Evolutionary conservation across 441 rosid species (phyloP).

Genomic region (Gossypium lobatum): DNA sequence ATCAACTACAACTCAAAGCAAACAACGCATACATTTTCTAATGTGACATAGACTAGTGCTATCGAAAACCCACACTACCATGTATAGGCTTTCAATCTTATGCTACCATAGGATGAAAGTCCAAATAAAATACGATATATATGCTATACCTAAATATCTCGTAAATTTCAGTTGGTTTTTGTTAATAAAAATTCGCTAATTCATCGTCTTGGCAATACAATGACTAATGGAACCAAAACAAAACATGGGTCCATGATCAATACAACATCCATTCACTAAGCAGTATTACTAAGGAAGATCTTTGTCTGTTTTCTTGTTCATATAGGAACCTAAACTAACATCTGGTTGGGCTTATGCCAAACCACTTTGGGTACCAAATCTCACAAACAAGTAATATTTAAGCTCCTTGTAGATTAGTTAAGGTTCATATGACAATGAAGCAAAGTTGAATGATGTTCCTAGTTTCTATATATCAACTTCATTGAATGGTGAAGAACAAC

Average conservation of each 20-base stretch:
- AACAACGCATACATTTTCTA: too few relatives aligned
- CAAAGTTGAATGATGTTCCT: slow-evolving; percentile 9
- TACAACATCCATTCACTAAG: slow-evolving; percentile 11
- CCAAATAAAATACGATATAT: too few relatives aligned
- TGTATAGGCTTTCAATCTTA: too few relatives aligned
- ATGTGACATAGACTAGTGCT: too few relatives aligned
- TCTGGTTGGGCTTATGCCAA: neutral
- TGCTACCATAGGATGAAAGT: too few relatives aligned
- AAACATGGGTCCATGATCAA: slow-evolving; percentile 13
- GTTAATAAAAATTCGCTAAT: too few relatives aligned
- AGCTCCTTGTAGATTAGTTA: slow-evolving; percentile 9
- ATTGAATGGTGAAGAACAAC: slow-evolving; percentile 18
- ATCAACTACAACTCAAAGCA: too few relatives aligned
- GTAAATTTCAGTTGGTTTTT: too few relatives aligned
- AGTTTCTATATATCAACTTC: slow-evolving; percentile 10
- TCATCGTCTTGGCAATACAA: too few relatives aligned
- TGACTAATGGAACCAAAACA: too few relatives aligned
- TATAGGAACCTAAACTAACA: slow-evolving; percentile 9
- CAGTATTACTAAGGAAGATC: slow-evolving; percentile 10
- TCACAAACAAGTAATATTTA: slow-evolving; percentile 5
- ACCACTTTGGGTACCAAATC: slow-evolving; percentile 8
- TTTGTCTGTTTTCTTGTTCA: slow-evolving; percentile 2
- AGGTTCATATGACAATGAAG: slow-evolving; percentile 14
- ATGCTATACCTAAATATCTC: too few relatives aligned
- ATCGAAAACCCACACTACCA: too few relatives aligned